A percentile compares a stretch with the other conserved stretches of the same genome.
Evolutionary conservation across 768 basidiomycete genomes (phyloP).

Genomic region (Boletus pseudo-olivaceus): DNA sequence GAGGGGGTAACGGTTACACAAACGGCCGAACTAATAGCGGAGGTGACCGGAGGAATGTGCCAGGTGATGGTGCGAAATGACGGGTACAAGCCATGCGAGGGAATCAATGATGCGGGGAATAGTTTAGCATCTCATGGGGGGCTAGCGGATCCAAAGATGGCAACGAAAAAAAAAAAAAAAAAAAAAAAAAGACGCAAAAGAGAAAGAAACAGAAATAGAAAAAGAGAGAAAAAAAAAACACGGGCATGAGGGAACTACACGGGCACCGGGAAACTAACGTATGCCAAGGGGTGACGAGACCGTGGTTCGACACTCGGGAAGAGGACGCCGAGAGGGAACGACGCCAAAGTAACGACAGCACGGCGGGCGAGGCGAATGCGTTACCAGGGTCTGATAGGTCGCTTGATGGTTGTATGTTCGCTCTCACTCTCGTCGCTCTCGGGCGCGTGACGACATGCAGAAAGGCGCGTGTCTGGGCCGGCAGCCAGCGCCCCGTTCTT

Average conservation of each 20-base stretch:
- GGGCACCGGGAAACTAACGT: neutral
- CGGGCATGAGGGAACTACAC: neutral
- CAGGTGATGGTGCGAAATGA: conserved; percentile 11
- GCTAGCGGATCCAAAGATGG: conserved; percentile 9
- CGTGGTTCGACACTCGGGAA: neutral
- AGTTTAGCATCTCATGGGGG: conserved; percentile 7
- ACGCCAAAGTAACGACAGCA: neutral
- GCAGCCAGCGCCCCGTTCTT: conserved; percentile 17
- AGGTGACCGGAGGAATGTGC: neutral
- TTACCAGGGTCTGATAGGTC: conserved; percentile 49
- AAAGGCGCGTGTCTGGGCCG: conserved; percentile 22
- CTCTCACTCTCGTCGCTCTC: conserved; percentile 38
- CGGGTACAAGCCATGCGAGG: conserved; percentile 13
- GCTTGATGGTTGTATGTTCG: conserved; percentile 27
- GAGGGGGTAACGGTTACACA: conserved; percentile 8
- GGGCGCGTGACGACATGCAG: conserved; percentile 24
- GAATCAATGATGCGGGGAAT: conserved; percentile 19
- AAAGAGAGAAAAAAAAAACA: neutral
- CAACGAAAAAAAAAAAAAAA: neutral
- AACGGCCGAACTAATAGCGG: neutral
- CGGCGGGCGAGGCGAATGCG: neutral
- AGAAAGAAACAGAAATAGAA: neutral
- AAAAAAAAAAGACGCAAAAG: neutral
- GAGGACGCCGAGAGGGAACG: neutral
- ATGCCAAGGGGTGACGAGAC: neutral